These are phyloP conservation scores for Calocybe indica DNA, from an alignment of 768 basidiomycete species.

Conservation along the genomic window DNA sequence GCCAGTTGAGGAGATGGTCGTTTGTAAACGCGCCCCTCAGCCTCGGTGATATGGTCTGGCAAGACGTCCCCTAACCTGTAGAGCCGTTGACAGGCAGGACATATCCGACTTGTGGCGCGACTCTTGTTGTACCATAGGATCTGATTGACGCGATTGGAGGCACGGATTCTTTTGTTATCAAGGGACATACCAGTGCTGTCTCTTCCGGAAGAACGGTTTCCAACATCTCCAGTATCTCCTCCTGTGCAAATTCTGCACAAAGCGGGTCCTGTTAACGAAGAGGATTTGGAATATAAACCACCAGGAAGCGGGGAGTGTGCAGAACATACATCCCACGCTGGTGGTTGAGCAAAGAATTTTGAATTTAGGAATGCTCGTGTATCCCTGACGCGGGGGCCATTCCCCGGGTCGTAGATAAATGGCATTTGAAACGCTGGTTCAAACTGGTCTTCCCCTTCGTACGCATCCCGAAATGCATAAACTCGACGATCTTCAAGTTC, in stretches of 20 bases:
- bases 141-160: slow-evolving; percentile 26
- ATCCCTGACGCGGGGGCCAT: slow-evolving; percentile 70
- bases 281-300: not conserved
- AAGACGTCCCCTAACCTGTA: slow-evolving; percentile 67
- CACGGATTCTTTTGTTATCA: not conserved
- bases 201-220: slow-evolving; percentile 65
- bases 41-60: slow-evolving; percentile 34
- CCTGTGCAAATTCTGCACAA: slow-evolving; percentile 73
- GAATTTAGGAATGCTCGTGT: slow-evolving; percentile 57
- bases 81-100: slow-evolving; percentile 71
- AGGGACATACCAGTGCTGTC: slow-evolving; percentile 51
- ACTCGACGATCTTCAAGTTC: no score
- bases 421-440: slow-evolving; percentile 32
- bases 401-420: slow-evolving; percentile 73
- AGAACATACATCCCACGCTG: slow-evolving; percentile 41
- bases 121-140: slow-evolving; percentile 87
- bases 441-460: slow-evolving; percentile 1
- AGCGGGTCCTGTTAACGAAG: slow-evolving; percentile 43
- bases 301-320: not conserved
- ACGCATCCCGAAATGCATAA: not conserved
- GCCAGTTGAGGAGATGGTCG: slow-evolving; percentile 30
- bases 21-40: slow-evolving; percentile 12
- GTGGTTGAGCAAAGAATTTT: slow-evolving; percentile 60
- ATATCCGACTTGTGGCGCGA: slow-evolving; percentile 60
- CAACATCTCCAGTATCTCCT: slow-evolving; percentile 72